Evolutionary conservation across 768 basidiomycete species (phyloP), one percentile per base, ranked within the genome.

Genomic region (Suillus paluster): DNA sequence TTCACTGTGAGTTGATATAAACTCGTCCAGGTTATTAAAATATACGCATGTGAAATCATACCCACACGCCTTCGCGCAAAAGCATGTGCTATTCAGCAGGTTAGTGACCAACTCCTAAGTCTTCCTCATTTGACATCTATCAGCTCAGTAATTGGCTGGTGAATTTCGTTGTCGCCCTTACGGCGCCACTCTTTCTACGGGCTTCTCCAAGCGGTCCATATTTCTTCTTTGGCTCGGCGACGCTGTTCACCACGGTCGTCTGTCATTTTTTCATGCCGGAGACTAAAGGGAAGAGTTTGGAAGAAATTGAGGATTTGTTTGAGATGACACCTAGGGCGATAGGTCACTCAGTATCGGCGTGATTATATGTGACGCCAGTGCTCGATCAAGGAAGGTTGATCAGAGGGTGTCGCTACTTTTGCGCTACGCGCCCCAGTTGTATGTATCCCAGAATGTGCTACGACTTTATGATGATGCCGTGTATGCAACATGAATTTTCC

Each of bases 1-100:
- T 54, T 36, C 5, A 38, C 21, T 5, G 15, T 50, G n/a, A 30
- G 52, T 19, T 45, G 53, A n/a, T n/a, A n/a, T n/a, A n/a, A n/a
- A 52, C 21, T 34, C 45, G 30, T 17, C 3, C 44, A 75, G 74
- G 72, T 74, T 57, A 74, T 70, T 19, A 77, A 78, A 62, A 74
- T 81, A 64, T 77, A 76, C 67, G 71, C 71, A 23, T 79, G 75
- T 42, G 84, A 85, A 67, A 80, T 85, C 42, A 74, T 85, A 64
- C 84, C 83, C 6, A 78, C 74, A 17, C 76, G 77, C 21, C 79
- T 82, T 17, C 78, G 83, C 25, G 79, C 81, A 64, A 81, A 63
- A 71, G 79, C 65, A 66, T 83, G 61, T 70, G 79, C 77, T 36
- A 65, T 77, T 33, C 79, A 81, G 63, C 81, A 80, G 75, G 80